A percentile compares a stretch with the other conserved stretches of the same genome.
These are phyloP conservation scores for Colletotrichum zoysiae DNA, from an alignment of 2,329 filamentous ascomycete genomes.

Conservation along the genomic window DNA sequence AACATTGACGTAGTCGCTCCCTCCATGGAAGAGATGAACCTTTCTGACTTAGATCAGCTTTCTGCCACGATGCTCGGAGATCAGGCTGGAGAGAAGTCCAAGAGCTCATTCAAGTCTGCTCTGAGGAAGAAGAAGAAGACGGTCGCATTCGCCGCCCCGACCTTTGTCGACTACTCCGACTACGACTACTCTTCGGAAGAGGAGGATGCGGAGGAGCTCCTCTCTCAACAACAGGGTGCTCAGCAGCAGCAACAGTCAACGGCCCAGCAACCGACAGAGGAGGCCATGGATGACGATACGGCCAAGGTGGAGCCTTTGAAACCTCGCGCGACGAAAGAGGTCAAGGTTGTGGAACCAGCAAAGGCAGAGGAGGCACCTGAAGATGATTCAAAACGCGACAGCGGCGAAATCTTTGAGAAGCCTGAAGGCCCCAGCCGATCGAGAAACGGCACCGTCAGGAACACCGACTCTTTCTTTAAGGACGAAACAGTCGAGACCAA, in stretches of 20 bases:
- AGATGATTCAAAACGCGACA: constrained; percentile 60
- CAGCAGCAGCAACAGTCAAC: constrained; percentile 48
- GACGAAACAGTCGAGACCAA: constrained; percentile 95
- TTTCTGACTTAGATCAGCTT: constrained; percentile 59
- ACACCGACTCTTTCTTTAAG: constrained; percentile 97
- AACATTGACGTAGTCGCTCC: constrained; percentile 86
- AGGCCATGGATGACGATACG: constrained; percentile 60
- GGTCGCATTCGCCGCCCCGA: constrained; percentile 86
- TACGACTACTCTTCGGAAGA: constrained; percentile 87
- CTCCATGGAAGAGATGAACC: constrained; percentile 32
- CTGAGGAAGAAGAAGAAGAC: constrained; percentile 89
- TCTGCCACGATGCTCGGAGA: constrained; percentile 74
- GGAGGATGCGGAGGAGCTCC: constrained; percentile 67
- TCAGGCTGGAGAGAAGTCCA: constrained; percentile 77
- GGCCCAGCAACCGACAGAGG: constrained; percentile 48
- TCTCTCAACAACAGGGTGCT: constrained; percentile 51
- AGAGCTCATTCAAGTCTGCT: constrained; percentile 84
- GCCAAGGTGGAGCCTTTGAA: constrained; percentile 70
- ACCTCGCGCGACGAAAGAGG: constrained; percentile 58
- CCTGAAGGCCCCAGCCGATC: constrained; percentile 71
- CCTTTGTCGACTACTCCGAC: constrained; percentile 89
- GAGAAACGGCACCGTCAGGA: constrained; percentile 87
- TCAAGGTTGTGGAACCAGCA: constrained; percentile 50
- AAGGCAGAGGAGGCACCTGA: constrained; percentile 51
- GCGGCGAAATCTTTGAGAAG: constrained; percentile 77